phyloP scores from a whole-genome alignment of 2,329 filamentous ascomycete species.

The Cytospora leucostoma region DNA sequence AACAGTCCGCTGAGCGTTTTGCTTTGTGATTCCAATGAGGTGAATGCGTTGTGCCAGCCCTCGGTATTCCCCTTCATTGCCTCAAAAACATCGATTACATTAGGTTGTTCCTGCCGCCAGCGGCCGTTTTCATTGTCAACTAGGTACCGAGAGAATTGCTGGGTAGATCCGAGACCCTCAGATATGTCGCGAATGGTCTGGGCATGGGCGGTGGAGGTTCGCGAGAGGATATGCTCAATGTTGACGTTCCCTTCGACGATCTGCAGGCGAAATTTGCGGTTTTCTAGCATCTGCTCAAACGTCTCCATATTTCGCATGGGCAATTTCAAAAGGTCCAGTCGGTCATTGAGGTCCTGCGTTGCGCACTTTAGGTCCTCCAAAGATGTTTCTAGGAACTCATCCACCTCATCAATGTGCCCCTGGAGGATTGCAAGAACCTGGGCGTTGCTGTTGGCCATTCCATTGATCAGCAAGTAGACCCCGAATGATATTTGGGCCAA shows the following conservation, averaged over 20 bases:
- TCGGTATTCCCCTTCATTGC: constrained; percentile 94
- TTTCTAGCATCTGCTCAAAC: constrained; percentile 86
- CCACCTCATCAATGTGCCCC: constrained; percentile 89
- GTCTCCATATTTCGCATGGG: constrained; percentile 80
- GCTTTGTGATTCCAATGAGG: constrained; percentile 72
- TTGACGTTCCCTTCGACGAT: constrained; percentile 86
- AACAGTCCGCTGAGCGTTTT: constrained; percentile 70
- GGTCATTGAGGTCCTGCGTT: constrained; percentile 74
- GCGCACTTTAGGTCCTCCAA: constrained; percentile 83
- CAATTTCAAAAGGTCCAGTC: constrained; percentile 77
- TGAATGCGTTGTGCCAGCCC: constrained; percentile 82
- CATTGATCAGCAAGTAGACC: constrained; percentile 81
- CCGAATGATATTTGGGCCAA: constrained; percentile 93
- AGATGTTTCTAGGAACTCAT: constrained; percentile 83
- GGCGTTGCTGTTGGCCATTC: constrained; percentile 82
- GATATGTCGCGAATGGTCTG: constrained; percentile 78
- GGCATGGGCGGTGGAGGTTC: constrained; percentile 74
- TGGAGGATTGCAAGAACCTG: constrained; percentile 90
- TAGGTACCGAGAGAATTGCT: constrained; percentile 77
- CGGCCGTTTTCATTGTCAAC: constrained; percentile 62
- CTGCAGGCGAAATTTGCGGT: constrained; percentile 77
- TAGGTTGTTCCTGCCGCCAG: constrained; percentile 62
- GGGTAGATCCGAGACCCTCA: constrained; percentile 74
- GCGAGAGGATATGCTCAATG: constrained; percentile 85
- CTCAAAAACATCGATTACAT: constrained; percentile 71